Evolutionary conservation across 2,329 filamentous ascomycete genomes (phyloP), one percentile per base, ranked within the genome.

Genomic region (Fusarium sp.): DNA sequence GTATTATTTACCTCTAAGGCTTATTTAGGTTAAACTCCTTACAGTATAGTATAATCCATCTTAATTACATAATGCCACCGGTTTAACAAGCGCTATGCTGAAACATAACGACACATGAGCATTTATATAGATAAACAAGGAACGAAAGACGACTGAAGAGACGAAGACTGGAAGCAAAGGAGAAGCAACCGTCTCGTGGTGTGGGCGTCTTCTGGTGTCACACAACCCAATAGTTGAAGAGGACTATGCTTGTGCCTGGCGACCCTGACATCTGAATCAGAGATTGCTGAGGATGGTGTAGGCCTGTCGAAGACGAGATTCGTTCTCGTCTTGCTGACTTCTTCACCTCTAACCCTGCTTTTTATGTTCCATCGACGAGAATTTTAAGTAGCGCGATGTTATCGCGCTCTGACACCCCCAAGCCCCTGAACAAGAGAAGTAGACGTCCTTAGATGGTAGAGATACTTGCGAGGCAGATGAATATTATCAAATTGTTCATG

Each of bases 191-290:
- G 76, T 39, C 81, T 80, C 1, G 80, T 85, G 6, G 64, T 87
- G 0, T 87, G 85, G 86, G 82, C 79, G n/a, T 83, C 85, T 6
- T 86, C 85, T 69, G 84, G 85, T 9, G 74, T 86, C 51, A 86
- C 84, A 15, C 84, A 86, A 86, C 57, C 84, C 84, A 2, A 77
- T 84, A 10, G 82, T 85, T 10, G 84, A 86, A 71, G 84, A 86
- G 85, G 85, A 84, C 86, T 15, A 86, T 86, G 84, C 86, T 74
- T 83, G 85, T 82, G 35, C 25, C 55, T 41, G 25, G 31, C 51
- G 31, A 45, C 19, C 31, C 19, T 14, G 21, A 29, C 21, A 5
- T 29, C 23, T 29, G 18, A 52, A 45, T n/a, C 21, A 15, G 27
- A 37, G 19, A 51, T 57, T 49, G 49, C 42, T 60, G 39, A 60